Percentiles rank a stretch among this genome's conserved stretches.
phyloP scores from a whole-genome alignment of 2,329 filamentous ascomycete genomes.

The Stagonosporopsis rhizophila region DNA sequence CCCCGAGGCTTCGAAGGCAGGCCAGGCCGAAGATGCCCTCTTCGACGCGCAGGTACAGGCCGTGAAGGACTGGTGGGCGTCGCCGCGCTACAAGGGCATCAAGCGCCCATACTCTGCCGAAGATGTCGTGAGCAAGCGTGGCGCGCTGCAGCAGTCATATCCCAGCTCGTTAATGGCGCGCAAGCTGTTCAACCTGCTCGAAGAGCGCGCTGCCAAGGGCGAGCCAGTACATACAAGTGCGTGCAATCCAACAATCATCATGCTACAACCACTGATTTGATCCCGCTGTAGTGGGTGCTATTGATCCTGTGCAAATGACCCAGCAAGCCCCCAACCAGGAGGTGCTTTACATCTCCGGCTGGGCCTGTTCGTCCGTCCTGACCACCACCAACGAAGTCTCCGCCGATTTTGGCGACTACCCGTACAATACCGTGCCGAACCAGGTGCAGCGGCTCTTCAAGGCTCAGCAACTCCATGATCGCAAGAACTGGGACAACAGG shows the following conservation, averaged over 20 bases:
- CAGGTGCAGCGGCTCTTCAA: slow-evolving; percentile 96
- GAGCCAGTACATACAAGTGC: slow-evolving; percentile 92
- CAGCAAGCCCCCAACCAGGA: slow-evolving; percentile 97
- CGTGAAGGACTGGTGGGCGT: slow-evolving; percentile 90
- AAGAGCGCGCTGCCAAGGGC: slow-evolving; percentile 76
- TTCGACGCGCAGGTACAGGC: slow-evolving; percentile 84
- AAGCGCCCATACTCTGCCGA: slow-evolving; percentile 88
- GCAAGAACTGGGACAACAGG: slow-evolving; percentile 89
- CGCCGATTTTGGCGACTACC: slow-evolving; percentile 97
- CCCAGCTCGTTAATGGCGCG: slow-evolving; percentile 93
- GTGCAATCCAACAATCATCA: slow-evolving; percentile 44
- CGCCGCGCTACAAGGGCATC: slow-evolving; percentile 84
- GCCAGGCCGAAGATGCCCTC: slow-evolving; percentile 81
- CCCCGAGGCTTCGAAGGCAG: slow-evolving; percentile 76
- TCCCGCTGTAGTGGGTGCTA: slow-evolving; percentile 77
- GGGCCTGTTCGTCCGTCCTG: slow-evolving; percentile 93
- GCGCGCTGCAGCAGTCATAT: slow-evolving; percentile 84
- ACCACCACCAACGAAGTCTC: slow-evolving; percentile 97
- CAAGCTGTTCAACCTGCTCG: slow-evolving; percentile 90
- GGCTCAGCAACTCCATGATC: slow-evolving; percentile 95
- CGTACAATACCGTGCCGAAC: slow-evolving; percentile 98
- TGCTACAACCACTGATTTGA: slow-evolving; percentile 40
- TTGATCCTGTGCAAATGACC: slow-evolving; percentile 99
- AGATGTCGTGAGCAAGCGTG: slow-evolving; percentile 92
- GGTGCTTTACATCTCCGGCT: slow-evolving; percentile 93